Evolutionary conservation across 345 rosid species (phyloP), one percentile per base, ranked within the genome.

Genomic region (Boechera stricta): DNA sequence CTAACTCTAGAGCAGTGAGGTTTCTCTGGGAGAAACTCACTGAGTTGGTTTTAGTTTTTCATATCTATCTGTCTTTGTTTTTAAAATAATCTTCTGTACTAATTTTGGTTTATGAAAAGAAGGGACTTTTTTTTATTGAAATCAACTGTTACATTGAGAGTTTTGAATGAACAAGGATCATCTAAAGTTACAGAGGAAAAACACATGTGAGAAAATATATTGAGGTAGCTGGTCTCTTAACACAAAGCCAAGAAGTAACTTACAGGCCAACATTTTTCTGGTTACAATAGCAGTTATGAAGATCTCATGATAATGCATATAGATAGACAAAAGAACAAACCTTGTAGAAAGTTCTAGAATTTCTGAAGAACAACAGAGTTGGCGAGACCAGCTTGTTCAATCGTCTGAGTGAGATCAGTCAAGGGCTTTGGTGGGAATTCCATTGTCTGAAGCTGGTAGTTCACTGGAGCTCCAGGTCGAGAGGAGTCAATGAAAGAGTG

Each of bases 351-450:
- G 44, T 36, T 63, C 82, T 89, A 92, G 84, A 89, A 72, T 80
- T 89, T 93, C 86, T 95, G 99, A 71, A 95, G 89, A 39, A 95
- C 85, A 29, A 95, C 99, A 11, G 98, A 88, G 83, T 93, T 93
- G 80, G 91, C 90, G 6, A 95, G 94, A 71, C 91, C 94, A 4
- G 96, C 97, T 82, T 87, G 81, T 79, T 89, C 91, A 69, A 95
- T 83, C 45, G 97, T 92, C 82, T 88, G 87, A 44, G 81, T 58
- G 39, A 74, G 79, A 80, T 92, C 95, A 6, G 80, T 55, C 32
- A 95, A 94, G 68, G 89, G 84, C 83, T 87, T 87, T 0, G 99
- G 99, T 58, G 99, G 98, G 79, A 95, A 95, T 18, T 98, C 99
- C 99, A 95, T 92, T 71, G 89, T 67, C 81, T 91, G 99, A 79